Base-by-base conservation (phyloP, 805 yeast genomes). In the Ogataea sp. region DNA sequence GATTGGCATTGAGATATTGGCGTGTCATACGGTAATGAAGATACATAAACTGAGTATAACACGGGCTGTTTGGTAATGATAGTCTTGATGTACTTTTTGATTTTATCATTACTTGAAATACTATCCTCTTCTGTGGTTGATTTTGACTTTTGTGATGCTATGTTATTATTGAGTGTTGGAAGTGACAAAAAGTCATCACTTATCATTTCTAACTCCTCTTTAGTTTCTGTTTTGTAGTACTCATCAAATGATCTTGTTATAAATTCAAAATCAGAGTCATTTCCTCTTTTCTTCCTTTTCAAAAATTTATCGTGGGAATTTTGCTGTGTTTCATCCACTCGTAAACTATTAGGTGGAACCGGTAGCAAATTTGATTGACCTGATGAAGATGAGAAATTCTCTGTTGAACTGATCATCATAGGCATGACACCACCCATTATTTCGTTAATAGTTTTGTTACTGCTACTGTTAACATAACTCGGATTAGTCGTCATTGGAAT, bases 1-100 rank as follows among this genome's bases (percentile, higher is more conserved):
- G 44, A 20, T 28, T 46, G 50, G 28, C 53, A 53, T 38, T 51
- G 58, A 4, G 50, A 20, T 15, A 35, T 36, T 5, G 59, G 56
- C 8, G 58, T 53, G 38, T 53, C 57, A 36, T 46, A 48, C 1
- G 61, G 59, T 20, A 56, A 38, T 3, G 61, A 56, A 3, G 59
- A 55, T 24, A 53, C 46, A 36, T 56, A 56, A 4, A 48, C 42
- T 42, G 46, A 44, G 43, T 52, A 52, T 31, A 46, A 50, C 18
- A 39, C 42, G 15, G 51, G 57, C 33, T 52, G 56, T 39, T 48
- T 48, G 3, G 50, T 49, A 17, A 56, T 56, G 9, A 56, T 43
- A 2, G 53, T 49, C 34, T 47, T 48, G 32, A 56, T 55, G 39
- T 52, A 56, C 28, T 43, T 43, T 30, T 39, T 39, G 10, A 53